Base-by-base conservation (phyloP, 2,329 filamentous ascomycete species). In the Sporothrix phasma region DNA sequence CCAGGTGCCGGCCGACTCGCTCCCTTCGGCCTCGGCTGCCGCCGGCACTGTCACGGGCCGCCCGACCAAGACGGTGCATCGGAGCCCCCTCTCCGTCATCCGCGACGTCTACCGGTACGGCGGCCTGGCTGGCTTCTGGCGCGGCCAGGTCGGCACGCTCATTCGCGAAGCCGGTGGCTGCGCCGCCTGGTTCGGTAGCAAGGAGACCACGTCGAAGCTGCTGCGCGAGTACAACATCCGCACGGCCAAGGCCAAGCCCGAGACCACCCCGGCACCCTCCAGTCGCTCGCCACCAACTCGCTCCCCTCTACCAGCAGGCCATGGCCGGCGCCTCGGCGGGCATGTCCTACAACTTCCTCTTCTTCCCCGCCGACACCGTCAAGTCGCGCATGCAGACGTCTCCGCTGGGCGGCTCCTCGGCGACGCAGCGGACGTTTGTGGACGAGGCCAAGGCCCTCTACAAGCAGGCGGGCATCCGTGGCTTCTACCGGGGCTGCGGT, bases 351-450 rank as follows among this genome's bases (percentile, higher is more conserved):
- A 99, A 99, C 74, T 97, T 97, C 73, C 78, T 96, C 24, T 97
- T 97, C 80, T 99, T 94, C 74, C 94, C 94, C 0, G 94, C 94
- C 59, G 94, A 99, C 74, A 99, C 94, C 0, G 88, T 99, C 79
- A 99, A 99, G 78, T 95, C 90, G 19, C 86, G 93, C 56, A 96
- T 99, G 87, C 94, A 99, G 77, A 99, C 94, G 0, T 83, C 88
- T 62, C 88, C 92, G 5, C 79, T 90, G 49, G 83, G n/a, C 17
- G 61, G 49, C 51, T 19, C 59, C 15, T 45, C 46, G 29, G 78
- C 80, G 8, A 81, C 13, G 7, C 67, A 65, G 1, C 83, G 82
- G 47, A 87, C 85, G 0, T 97, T 99, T 71, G 83, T 81, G 77
- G 78, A 81, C 43, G 91, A 95, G 66, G 85, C 87, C 0, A 81